Conservation (phyloP, 257 asterid genomes). For the Cynanchum wilfordii region DNA sequence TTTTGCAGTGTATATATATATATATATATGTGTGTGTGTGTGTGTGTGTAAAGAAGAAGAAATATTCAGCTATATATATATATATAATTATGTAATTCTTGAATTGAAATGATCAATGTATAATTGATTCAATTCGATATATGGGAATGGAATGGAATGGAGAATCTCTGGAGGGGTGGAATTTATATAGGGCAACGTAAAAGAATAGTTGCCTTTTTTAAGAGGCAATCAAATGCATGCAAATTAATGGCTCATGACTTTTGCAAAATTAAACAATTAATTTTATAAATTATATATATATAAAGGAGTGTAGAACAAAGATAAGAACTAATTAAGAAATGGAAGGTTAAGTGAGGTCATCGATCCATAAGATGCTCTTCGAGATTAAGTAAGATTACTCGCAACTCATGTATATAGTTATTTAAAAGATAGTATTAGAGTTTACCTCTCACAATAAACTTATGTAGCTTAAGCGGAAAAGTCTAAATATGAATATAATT, state of each 20-base stretch:
- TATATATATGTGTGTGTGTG: no score
- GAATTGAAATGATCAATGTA: neutral
- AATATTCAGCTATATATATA: no score
- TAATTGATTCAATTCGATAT: no score
- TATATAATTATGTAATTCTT: neutral
- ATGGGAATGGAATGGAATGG: neutral
- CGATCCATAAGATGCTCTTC: no score
- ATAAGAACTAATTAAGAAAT: neutral
- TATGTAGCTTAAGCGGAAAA: no score
- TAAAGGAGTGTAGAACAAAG: slow-evolving; percentile 3
- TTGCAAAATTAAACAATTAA: neutral
- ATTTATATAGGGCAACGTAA: neutral
- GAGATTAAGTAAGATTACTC: no score
- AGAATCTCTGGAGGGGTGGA: neutral
- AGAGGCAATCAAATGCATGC: neutral
- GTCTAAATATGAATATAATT: no score
- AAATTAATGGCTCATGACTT: slow-evolving; percentile 6
- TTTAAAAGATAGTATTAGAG: no score
- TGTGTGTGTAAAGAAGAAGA: no score
- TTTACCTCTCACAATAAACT: no score
- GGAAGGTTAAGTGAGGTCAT: no score
- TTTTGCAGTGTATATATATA: neutral
- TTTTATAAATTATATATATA: neutral
- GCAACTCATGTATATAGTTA: no score
- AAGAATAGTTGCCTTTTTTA: neutral